Evolutionary conservation across 352 stramenopile species (phyloP), one percentile per base, ranked within the genome.

Genomic region (Pythium brachiatum): DNA sequence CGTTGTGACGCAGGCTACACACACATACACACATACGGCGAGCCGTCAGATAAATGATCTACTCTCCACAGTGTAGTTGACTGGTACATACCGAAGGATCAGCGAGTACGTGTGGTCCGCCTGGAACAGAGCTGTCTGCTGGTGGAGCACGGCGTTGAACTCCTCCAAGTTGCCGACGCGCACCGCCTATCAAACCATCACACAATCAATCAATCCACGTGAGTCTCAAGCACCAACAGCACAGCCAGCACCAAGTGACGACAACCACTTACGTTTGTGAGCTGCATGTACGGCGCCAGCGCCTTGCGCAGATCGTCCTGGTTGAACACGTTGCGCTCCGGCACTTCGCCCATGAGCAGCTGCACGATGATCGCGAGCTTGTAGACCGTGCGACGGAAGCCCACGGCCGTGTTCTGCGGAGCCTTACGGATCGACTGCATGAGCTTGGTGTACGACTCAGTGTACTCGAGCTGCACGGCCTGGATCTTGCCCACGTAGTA

Each of bases 291-390:
- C 7, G 97, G 96, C 34, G 66, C 75, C 20, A 99, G 72, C 21
- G 97, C 88, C 29, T 74, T 86, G 58, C 82, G 78, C 65, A 98
- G 91, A 34, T 96, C 88, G 47, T 90, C 78, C 60, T 94, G 79
- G 62, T 95, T 90, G 76, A 99, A 99, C 21, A 98, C 85, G 57
- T 83, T 88, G 53, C 96, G 88, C 66, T 99, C 96, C 0, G 97
- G 97, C 34, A 99, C 96, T 68, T 99, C 96, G 50, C 97, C 97
- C 91, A 99, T 98, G 39, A 99, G 86, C 56, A 99, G 74, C 76
- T 99, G 95, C 21, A 99, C 96, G 29, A 99, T 97, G 62, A 98
- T 88, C 25, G 96, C 83, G 23, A 99, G 90, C 63, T 98, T 97
- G 68, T 99, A 92, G n/a, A 97, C 93, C 26, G 91, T 90, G 57